A percentile compares a stretch with the other conserved stretches of the same genome.
phyloP scores from a whole-genome alignment of 1,284 basidiomycete species.

The Malassezia sympodialis region DNA sequence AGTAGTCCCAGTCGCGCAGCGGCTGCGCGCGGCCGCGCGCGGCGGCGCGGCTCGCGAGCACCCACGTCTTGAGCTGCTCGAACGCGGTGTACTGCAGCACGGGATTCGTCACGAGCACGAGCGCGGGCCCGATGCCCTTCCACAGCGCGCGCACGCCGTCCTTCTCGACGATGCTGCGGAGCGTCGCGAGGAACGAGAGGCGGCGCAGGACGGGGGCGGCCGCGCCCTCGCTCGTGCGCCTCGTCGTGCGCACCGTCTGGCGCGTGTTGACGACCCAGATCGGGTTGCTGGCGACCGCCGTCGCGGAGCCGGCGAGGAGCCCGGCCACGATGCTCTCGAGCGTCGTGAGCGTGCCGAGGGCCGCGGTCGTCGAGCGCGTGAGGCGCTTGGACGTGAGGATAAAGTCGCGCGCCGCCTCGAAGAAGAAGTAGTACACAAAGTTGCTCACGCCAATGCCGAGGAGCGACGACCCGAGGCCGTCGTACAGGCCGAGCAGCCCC shows the following conservation, averaged over 20 bases:
- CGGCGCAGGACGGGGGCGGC: slow-evolving; percentile 23
- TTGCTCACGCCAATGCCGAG: slow-evolving; percentile 89
- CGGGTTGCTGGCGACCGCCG: slow-evolving; percentile 81
- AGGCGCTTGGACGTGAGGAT: slow-evolving; percentile 48
- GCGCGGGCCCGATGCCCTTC: slow-evolving; percentile 88
- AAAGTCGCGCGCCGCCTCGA: slow-evolving; percentile 46
- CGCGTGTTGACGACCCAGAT: slow-evolving; percentile 63
- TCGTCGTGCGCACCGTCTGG: slow-evolving; percentile 54
- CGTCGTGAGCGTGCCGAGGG: slow-evolving; percentile 57
- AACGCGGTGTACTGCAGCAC: slow-evolving; percentile 58
- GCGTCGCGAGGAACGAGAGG: slow-evolving; percentile 54
- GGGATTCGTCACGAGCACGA: slow-evolving; percentile 88
- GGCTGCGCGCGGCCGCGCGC: slow-evolving; percentile 18
- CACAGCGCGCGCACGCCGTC: slow-evolving; percentile 75
- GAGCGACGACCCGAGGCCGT: slow-evolving; percentile 73
- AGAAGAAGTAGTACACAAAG: slow-evolving; percentile 55
- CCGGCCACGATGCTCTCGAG: slow-evolving; percentile 82
- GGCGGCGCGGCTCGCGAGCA: slow-evolving; percentile 31
- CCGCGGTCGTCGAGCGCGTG: slow-evolving; percentile 21
- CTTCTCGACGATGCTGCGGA: slow-evolving; percentile 63
- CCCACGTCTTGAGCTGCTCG: slow-evolving; percentile 44
- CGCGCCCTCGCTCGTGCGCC: slow-evolving; percentile 1
- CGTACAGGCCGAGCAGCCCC: slow-evolving; percentile 75
- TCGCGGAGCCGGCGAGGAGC: slow-evolving; percentile 78
- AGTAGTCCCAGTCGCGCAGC: slow-evolving; percentile 44